phyloP scores from a whole-genome alignment of 208 protist genomes.

The Trypanosoma cruzi region DNA sequence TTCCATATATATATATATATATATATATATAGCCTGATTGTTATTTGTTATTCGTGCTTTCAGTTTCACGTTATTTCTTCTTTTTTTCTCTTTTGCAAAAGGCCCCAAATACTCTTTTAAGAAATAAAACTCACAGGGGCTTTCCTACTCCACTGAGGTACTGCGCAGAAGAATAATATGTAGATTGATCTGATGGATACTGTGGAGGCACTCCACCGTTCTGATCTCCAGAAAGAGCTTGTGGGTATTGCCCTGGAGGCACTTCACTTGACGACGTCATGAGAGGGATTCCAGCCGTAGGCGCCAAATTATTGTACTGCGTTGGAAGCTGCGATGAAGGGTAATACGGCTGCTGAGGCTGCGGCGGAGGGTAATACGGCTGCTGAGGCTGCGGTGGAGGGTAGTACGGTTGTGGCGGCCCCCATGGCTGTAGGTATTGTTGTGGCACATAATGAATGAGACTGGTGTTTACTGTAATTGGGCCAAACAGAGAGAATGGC shows the following conservation, averaged over 20 bases:
- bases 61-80: too few species aligned
- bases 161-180: neutral
- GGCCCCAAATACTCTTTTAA: neutral
- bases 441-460: slow-evolving; percentile 17
- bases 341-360: neutral
- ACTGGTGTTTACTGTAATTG: slow-evolving; percentile 42
- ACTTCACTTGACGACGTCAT: neutral
- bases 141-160: neutral
- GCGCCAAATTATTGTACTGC: neutral
- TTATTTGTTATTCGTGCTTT: too few species aligned
- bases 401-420: slow-evolving; percentile 2
- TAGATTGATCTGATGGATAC: slow-evolving; percentile 18
- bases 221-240: slow-evolving; percentile 16
- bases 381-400: slow-evolving; percentile 29
- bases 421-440: slow-evolving; percentile 8
- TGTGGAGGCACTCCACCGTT: slow-evolving; percentile 1
- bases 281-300: slow-evolving; percentile 19
- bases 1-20: too few species aligned
- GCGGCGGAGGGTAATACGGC: slow-evolving; percentile 14
- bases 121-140: neutral
- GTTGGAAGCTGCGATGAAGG: neutral
- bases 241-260: slow-evolving; percentile 17
- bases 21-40: too few species aligned
- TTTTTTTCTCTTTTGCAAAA: neutral
- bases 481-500: slow-evolving; percentile 88